Conservation (phyloP, 2,329 filamentous ascomycete genomes). For the Fusarium globosum region DNA sequence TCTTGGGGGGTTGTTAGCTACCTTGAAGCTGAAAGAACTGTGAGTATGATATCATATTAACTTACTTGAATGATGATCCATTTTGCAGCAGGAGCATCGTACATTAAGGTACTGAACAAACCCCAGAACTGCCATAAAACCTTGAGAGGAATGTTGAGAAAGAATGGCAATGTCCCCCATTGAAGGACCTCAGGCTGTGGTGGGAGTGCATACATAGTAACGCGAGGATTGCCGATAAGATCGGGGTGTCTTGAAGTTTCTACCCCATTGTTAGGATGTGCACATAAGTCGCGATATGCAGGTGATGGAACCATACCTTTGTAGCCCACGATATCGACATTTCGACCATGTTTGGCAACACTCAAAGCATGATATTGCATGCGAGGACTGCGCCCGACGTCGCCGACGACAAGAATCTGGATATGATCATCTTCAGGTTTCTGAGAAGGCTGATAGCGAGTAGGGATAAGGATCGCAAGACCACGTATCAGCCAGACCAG, state of each 20-base stretch:
- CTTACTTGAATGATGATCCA: constrained; percentile 86
- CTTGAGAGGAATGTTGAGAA: constrained; percentile 83
- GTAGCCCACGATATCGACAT: constrained; percentile 90
- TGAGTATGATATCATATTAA: background rate
- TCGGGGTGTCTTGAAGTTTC: constrained; percentile 87
- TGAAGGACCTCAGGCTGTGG: constrained; percentile 75
- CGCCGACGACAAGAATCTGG: constrained; percentile 91
- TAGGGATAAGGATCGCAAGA: constrained; percentile 47
- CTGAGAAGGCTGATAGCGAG: constrained; percentile 50
- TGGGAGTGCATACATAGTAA: constrained; percentile 77
- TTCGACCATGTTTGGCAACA: constrained; percentile 82
- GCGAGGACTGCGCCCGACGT: constrained; percentile 93
- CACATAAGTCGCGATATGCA: background rate
- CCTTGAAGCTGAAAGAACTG: background rate
- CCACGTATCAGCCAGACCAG: constrained; percentile 43
- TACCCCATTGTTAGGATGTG: constrained; percentile 41
- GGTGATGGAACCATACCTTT: constrained; percentile 63
- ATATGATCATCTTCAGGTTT: constrained; percentile 59
- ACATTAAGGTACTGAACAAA: constrained; percentile 78
- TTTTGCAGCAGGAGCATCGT: constrained; percentile 76
- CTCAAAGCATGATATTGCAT: constrained; percentile 99
- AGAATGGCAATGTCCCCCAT: constrained; percentile 78
- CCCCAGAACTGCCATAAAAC: constrained; percentile 83
- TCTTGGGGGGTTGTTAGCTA: constrained; percentile 61
- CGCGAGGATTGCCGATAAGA: constrained; percentile 73